These are phyloP conservation scores for Pochonia chlamydosporia DNA, from an alignment of 2,329 filamentous ascomycete genomes.

Conservation along the genomic window DNA sequence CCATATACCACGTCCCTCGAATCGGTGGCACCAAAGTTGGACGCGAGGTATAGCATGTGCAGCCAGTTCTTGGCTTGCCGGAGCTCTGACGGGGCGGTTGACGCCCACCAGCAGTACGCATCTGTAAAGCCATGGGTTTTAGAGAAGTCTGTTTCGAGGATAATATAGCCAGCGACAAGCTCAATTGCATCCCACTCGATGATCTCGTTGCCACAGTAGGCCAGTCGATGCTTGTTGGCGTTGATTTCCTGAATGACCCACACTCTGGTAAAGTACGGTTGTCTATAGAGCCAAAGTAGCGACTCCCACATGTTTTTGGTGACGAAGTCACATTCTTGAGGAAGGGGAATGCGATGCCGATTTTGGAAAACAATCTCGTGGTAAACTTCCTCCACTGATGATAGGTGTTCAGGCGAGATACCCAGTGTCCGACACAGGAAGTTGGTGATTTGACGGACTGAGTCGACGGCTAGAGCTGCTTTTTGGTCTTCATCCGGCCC, in stretches of 20 bases:
- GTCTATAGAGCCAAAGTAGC: slow-evolving; percentile 2
- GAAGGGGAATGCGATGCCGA: background rate
- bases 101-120: slow-evolving; percentile 20
- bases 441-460: slow-evolving; percentile 1
- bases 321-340: slow-evolving; percentile 1
- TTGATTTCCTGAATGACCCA: slow-evolving; percentile 9
- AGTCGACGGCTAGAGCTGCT: background rate
- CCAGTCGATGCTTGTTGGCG: slow-evolving; percentile 13
- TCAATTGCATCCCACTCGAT: slow-evolving; percentile 18
- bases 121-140: slow-evolving; percentile 16
- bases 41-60: slow-evolving; percentile 19
- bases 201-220: slow-evolving; percentile 16
- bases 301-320: slow-evolving; percentile 3
- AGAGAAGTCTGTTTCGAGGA: slow-evolving; percentile 19
- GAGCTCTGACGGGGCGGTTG: slow-evolving; percentile 17
- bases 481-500: slow-evolving; percentile 2
- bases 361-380: slow-evolving; percentile 4
- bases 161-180: slow-evolving; percentile 20
- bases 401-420: background rate
- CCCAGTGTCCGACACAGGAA: slow-evolving; percentile 1
- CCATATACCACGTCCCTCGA: slow-evolving; percentile 17
- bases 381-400: slow-evolving; percentile 1
- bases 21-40: slow-evolving; percentile 9
- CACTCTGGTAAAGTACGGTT: slow-evolving; percentile 5
- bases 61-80: slow-evolving; percentile 20